Percentiles rank a stretch among this genome's conserved stretches.
Conservation (phyloP, 2,329 filamentous ascomycete species). For the Neofusicoccum umdonicola region DNA sequence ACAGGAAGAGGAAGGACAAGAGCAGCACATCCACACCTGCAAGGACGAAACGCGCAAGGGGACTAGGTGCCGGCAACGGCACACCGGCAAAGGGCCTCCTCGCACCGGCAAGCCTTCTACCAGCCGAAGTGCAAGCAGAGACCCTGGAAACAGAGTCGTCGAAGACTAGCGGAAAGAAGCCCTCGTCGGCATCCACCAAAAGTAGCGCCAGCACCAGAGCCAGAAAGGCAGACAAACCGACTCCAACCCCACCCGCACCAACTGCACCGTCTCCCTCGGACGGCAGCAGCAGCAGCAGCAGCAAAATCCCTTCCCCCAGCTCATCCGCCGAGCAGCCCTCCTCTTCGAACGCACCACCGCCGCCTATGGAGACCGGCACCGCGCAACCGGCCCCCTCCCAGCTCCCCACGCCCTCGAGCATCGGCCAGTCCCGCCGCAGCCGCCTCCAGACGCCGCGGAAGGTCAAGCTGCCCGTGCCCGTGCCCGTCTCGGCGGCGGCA, state of each 20-base stretch:
- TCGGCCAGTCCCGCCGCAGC: constrained; percentile 14
- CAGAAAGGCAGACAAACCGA: not conserved
- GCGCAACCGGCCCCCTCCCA: not conserved
- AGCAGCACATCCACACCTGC: constrained; percentile 28
- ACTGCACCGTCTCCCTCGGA: not conserved
- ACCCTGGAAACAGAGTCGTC: not conserved
- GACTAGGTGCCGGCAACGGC: constrained; percentile 36
- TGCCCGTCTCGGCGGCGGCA: not conserved
- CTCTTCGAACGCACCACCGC: not conserved
- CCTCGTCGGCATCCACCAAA: not conserved
- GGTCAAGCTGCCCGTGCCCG: constrained; percentile 30
- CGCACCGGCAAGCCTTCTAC: constrained; percentile 24
- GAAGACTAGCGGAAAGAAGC: not conserved
- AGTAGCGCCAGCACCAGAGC: not conserved
- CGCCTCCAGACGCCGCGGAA: constrained; percentile 35
- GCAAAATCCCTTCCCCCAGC: not conserved
- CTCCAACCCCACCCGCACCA: not conserved
- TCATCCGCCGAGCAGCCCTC: not conserved
- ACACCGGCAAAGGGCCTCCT: constrained; percentile 37
- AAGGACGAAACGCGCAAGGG: constrained; percentile 30
- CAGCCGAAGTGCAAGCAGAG: constrained; percentile 19
- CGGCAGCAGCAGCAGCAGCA: not conserved
- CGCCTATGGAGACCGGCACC: not conserved
- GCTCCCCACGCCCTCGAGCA: not conserved
- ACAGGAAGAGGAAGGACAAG: constrained; percentile 27